Conservation (phyloP, 768 basidiomycete genomes). For the Pholiota conissans region DNA sequence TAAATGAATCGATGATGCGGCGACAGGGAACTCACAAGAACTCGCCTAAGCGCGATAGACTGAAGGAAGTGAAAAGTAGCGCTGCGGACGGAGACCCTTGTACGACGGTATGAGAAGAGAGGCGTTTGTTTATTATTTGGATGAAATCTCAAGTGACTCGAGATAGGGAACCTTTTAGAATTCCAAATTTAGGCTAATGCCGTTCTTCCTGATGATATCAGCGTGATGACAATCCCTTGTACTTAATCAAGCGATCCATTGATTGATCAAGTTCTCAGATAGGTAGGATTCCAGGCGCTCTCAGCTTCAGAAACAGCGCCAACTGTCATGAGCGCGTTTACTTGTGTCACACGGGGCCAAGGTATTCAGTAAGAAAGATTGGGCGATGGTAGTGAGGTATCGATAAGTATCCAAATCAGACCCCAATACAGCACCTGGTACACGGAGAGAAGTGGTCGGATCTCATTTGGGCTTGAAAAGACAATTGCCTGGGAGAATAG, state of each 20-base stretch:
- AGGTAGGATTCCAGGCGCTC: too few species aligned
- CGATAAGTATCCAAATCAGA: too few species aligned
- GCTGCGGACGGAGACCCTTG: background rate
- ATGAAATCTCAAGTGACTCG: background rate
- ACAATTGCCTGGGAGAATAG: too few species aligned
- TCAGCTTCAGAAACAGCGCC: constrained; percentile 1
- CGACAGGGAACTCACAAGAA: background rate
- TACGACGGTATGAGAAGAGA: background rate
- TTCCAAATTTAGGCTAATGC: background rate
- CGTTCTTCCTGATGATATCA: too few species aligned
- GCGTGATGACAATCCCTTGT: background rate
- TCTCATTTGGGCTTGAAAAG: too few species aligned
- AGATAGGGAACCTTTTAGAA: background rate
- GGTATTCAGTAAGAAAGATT: background rate
- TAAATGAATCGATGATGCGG: background rate
- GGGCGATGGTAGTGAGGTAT: too few species aligned
- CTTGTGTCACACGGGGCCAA: background rate
- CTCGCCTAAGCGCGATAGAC: background rate
- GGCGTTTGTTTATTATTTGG: background rate
- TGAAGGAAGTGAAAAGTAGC: background rate
- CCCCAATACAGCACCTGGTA: too few species aligned
- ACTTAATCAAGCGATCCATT: background rate
- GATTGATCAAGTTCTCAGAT: background rate
- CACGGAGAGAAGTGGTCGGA: too few species aligned
- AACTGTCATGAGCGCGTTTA: background rate